Evolutionary conservation across 2,329 filamentous ascomycete genomes (phyloP).

Genomic region (Fusarium ambrosium): DNA sequence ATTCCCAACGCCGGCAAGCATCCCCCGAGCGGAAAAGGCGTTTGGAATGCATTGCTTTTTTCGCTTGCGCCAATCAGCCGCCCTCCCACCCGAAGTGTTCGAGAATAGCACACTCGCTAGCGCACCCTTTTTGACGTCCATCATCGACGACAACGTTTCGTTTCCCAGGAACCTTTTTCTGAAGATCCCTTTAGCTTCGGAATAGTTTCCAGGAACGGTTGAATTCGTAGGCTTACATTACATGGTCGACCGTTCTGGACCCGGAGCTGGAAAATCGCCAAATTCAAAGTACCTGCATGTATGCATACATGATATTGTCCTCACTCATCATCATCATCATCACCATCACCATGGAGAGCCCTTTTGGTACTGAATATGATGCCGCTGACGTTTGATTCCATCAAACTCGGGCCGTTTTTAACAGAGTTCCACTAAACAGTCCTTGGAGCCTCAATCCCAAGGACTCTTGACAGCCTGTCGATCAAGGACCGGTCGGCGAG

Average conservation of each 20-base stretch:
- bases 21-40: not conserved
- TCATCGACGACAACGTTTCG: not conserved
- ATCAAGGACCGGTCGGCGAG: conserved; percentile 6
- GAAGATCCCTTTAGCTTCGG: conserved; percentile 9
- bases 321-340: not conserved
- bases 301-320: conserved; percentile 9
- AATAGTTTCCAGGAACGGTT: conserved; percentile 25
- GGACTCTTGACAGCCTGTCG: conserved; percentile 23
- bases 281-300: not conserved
- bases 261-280: conserved; percentile 7
- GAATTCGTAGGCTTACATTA: conserved; percentile 14
- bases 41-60: not conserved
- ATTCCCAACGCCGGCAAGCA: conserved; percentile 6
- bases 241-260: conserved; percentile 14
- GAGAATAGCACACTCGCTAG: conserved; percentile 29
- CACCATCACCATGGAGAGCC: not conserved
- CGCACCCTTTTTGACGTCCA: not conserved
- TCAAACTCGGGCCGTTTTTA: conserved; percentile 27
- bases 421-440: conserved; percentile 35
- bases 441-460: not conserved
- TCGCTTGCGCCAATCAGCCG: conserved; percentile 28
- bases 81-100: not conserved
- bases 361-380: not conserved
- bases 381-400: conserved; percentile 26
- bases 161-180: not conserved